Base-by-base conservation (phyloP, 2,329 filamentous ascomycete genomes). In the Paecilomyces niveus region DNA sequence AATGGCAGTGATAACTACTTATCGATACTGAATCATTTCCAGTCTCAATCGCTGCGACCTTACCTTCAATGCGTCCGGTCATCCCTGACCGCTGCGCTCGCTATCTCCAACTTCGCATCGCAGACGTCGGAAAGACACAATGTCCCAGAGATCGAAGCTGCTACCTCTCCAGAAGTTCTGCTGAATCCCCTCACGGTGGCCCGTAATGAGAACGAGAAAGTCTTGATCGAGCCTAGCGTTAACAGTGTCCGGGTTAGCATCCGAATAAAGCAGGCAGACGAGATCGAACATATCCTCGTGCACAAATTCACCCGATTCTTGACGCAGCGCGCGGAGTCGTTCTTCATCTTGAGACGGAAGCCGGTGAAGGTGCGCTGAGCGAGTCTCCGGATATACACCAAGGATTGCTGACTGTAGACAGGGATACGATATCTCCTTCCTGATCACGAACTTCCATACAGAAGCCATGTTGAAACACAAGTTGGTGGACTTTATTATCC, bases 401-500 rank as follows among this genome's bases (percentile, higher is more conserved):
- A 54, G 21, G 39, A 29, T 13, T 56, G 58, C 65, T 75, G 57
- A 71, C 61, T 5, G 32, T 59, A 29, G 63, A 88, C 63, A 93
- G 90, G 94, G 93, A 67, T 99, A 99, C 75, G 94, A 99, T 69
- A 99, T 99, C 67, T 97, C 92, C 7, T 99, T 99, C 81, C 76
- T 99, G 71, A 96, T 99, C 72, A 99, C 94, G 53, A 99, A 99
- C 78, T 95, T 94, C 81, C 94, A 99, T 70, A 97, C 94, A 3
- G 94, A 97, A 76, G 90, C 95, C 74, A 96, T 99, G 92, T 76
- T 97, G 73, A 97, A 97, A 82, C 93, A 99, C 75, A 97, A 99
- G 81, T 83, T 99, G 67, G 95, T 99, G 33, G 94, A 99, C 75
- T 99, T 99, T 71, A 96, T 99, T 67, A 97, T 99, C 65, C 88